Conservation (phyloP, 108 stramenopile genomes). For the Mayamaea pseudoterrestris region DNA sequence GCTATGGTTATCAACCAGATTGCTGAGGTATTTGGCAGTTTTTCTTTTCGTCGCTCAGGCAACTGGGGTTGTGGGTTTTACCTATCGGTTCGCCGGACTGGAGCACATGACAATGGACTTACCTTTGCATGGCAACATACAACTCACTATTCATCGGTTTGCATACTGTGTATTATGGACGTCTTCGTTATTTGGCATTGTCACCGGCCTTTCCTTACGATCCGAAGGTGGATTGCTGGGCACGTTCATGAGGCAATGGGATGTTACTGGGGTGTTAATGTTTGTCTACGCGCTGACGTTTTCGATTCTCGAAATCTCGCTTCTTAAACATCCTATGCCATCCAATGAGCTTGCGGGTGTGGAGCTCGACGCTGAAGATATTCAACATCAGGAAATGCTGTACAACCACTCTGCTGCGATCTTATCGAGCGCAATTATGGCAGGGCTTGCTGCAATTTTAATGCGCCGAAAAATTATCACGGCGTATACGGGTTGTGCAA, state of each 20-base stretch:
- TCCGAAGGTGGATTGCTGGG: conserved; percentile 42
- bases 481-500: conserved; percentile 11
- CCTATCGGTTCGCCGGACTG: conserved; percentile 60
- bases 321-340: conserved; percentile 43
- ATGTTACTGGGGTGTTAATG: conserved; percentile 38
- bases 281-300: conserved; percentile 30
- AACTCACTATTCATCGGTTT: conserved; percentile 35
- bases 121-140: conserved; percentile 24
- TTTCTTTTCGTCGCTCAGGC: conserved; percentile 65
- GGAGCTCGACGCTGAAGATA: conserved; percentile 33
- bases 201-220: conserved; percentile 48
- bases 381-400: conserved; percentile 16
- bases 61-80: conserved; percentile 32
- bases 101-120: conserved; percentile 28
- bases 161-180: conserved; percentile 28
- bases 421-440: conserved; percentile 28
- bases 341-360: conserved; percentile 14
- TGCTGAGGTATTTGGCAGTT: conserved; percentile 55
- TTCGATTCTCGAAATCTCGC: conserved; percentile 33
- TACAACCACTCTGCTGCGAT: conserved; percentile 39
- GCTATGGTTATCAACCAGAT: conserved; percentile 54
- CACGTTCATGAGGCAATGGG: conserved; percentile 32
- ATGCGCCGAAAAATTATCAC: conserved; percentile 29
- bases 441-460: conserved; percentile 20
- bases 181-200: conserved; percentile 29